Base-by-base conservation (phyloP, 2,329 filamentous ascomycete genomes). In the Aurifilum marmelostoma region DNA sequence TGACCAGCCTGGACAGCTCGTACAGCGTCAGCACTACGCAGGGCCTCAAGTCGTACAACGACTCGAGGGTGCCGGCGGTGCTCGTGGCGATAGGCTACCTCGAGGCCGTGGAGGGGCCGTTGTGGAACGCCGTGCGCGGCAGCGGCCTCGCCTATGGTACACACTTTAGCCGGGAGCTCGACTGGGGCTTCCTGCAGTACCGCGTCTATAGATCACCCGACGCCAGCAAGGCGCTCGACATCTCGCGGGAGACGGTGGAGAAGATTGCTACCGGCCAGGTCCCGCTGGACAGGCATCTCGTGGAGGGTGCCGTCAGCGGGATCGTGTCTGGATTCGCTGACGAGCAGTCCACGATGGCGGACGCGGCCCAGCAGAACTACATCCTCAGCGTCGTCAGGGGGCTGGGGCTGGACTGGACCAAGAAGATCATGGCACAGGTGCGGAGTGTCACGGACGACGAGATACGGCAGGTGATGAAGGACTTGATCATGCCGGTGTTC, bases 101-200 rank as follows among this genome's bases (percentile, higher is more conserved):
- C 71, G 94, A 97, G 76, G 90, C 94, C 0, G 92, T 97, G 24
- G 96, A 99, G 79, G 96, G 96, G 0, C 96, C 96, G 0, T 88
- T 99, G 41, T 98, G 96, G 95, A 91, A 91, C 72, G 93, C 93
- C 0, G 92, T 98, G 63, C 93, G 96, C 61, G 96, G 96, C 67
- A 96, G 93, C 58, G 96, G 96, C 59, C 89, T 98, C 65, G 96
- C 96, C 0, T 99, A 99, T 76, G 94, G 94, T 66, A 91, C 92
- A 0, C 89, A 87, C 74, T 97, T 98, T 76, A 86, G 86, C 59
- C 90, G 92, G 60, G 91, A 93, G 75, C 82, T 92, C 37, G 93
- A 96, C 75, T 89, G 89, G 1, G 96, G 95, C 2, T 88, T 92
- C 63, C 82, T 97, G 65, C 90, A 92, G 71, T 97, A 97, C 81